Evolutionary conservation across 441 rosid genomes (phyloP), one percentile per base, ranked within the genome.

Genomic region (Populus hybrid): DNA sequence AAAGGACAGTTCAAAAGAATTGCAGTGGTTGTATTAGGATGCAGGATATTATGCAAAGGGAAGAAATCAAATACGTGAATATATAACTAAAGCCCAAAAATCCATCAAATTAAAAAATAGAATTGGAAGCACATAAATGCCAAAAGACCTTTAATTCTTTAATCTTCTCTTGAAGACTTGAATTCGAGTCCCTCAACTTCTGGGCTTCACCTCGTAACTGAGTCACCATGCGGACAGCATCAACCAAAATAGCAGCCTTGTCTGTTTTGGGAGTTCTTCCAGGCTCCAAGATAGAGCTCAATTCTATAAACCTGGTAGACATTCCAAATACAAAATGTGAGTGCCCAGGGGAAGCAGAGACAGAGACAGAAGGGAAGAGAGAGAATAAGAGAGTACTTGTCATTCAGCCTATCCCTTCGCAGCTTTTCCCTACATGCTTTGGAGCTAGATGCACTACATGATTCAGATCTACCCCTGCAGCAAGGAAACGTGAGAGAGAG

Each of bases 401-500:
- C 98, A 81, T 94, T 96, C 40, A 96, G 91, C 83, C 87, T 90
- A 85, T 96, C 98, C 76, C 99, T 89, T 30, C 99, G 97, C 90
- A 86, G 82, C 88, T 96, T 96, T 91, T 96, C 98, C 87, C 99
- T 84, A 78, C 99, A 96, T 26, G 99, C 99, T 81, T 96, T 96
- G 6, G 99, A 94, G 94, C 95, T 89, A 70, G 97, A 84, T 68
- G 85, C 85, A 83, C 86, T 81, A 75, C 88, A 88, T n/a, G 89
- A 83, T 78, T 96, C 97, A 81, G 91, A 68, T 86, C 96, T 91
- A 76, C 80, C 88, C 92, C 99, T 94, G 88, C 81, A 83, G 70
- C 67, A 86, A 59, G 6, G 20, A 66, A 32, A 28, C 16, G 40
- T 75, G 26, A 21, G 68, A 53, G 40, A 59, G 9, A 72, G 21